Base-by-base conservation (phyloP, 2,329 filamentous ascomycete genomes). In the Alternaria consortialis region DNA sequence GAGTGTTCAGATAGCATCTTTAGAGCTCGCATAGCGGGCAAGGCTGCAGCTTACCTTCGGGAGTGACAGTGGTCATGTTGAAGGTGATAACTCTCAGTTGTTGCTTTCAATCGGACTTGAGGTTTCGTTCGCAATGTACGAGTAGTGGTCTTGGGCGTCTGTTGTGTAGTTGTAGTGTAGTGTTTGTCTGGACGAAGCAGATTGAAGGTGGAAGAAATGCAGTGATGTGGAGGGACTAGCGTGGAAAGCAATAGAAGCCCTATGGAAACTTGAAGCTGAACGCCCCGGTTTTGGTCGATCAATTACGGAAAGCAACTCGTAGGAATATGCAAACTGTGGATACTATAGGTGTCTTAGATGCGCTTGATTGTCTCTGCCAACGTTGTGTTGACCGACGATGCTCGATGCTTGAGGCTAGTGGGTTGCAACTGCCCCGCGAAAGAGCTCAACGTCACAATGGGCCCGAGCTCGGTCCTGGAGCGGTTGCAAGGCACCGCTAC, bases 21-120 rank as follows among this genome's bases (percentile, higher is more conserved):
- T 60, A 29, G 54, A 52, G 52, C 39, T 36, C 13, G 32, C 27
- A 12, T 23, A 43, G 42, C 44, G 57, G 65, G 62, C 51, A 65
- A 73, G 72, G 75, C 72, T 70, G 68, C 52, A 67, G 67, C 75
- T 67, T 76, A 80, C 78, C 78, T 79, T 80, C 78, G 60, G 78
- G 78, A 57, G 73, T 76, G 52, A 79, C 57, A 56, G 74, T 74
- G 57, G 75, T 67, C 73, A 75, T 77, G 55, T 50, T 67, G 65
- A 46, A 53, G 44, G 60, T 48, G 36, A 53, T 37, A 53, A 48
- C 39, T 53, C n/a, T 54, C 46, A 34, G 27, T 23, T 56, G 15
- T 23, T 43, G 37, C 34, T 53, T 56, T 51, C 48, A 56, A 40
- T 62, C 43, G 44, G 12, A 25, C 43, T 37, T 31, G 43, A 36